Conservation (phyloP, 345 rosid genomes). For the Excoecaria agallocha region DNA sequence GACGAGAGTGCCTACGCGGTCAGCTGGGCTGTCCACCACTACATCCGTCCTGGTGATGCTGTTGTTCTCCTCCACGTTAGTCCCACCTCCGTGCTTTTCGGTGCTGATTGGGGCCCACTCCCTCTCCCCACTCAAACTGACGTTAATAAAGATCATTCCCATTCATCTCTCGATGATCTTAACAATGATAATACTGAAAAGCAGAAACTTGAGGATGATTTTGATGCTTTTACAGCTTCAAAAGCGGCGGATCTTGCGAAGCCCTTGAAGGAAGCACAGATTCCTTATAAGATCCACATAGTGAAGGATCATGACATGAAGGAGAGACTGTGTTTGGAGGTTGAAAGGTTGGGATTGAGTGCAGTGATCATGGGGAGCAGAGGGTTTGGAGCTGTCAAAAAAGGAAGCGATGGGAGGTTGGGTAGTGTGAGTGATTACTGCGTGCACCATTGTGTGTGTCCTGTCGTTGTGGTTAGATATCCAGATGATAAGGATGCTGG, state of each 20-base stretch:
- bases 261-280: constrained; percentile 75
- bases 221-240: constrained; percentile 63
- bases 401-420: constrained; percentile 72
- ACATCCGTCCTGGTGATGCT: constrained; percentile 91
- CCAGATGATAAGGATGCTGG: constrained; percentile 64
- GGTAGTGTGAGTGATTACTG: constrained; percentile 96
- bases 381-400: constrained; percentile 77
- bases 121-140: constrained; percentile 34
- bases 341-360: constrained; percentile 69
- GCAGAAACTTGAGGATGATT: constrained; percentile 61
- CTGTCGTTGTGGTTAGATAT: constrained; percentile 80
- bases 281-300: constrained; percentile 86
- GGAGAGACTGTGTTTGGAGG: constrained; percentile 89
- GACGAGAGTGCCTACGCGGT: constrained; percentile 82
- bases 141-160: neutral
- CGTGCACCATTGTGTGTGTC: constrained; percentile 86
- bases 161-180: neutral
- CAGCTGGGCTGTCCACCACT: constrained; percentile 81
- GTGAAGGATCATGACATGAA: constrained; percentile 96
- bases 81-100: constrained; percentile 89
- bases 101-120: constrained; percentile 98
- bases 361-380: constrained; percentile 90
- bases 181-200: neutral
- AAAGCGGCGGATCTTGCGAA: constrained; percentile 72
- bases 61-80: constrained; percentile 95